A percentile compares a stretch with the other conserved stretches of the same genome.
Evolutionary conservation across 2,329 filamentous ascomycete species (phyloP).

Genomic region (Drechslera avenae): DNA sequence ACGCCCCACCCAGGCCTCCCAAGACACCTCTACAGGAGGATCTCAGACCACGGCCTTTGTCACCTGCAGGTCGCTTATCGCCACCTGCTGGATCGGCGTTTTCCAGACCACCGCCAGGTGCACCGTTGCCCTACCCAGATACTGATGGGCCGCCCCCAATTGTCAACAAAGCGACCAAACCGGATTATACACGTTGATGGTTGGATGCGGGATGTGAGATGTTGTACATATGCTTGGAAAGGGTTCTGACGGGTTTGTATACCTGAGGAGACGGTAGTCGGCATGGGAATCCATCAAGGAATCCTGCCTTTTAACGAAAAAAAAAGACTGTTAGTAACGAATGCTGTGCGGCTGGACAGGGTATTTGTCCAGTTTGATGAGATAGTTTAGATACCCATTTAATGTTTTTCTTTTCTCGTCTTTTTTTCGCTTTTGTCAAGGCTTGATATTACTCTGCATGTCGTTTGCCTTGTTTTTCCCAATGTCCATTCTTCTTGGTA

Average conservation of each 20-base stretch:
- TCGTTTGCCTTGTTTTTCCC: too few species aligned
- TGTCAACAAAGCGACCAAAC: conserved; percentile 86
- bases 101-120: conserved; percentile 40
- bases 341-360: too few species aligned
- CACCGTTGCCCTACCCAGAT: conserved; percentile 75
- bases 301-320: too few species aligned
- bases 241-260: too few species aligned
- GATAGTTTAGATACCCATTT: conserved; percentile 25
- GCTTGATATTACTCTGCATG: too few species aligned
- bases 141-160: conserved; percentile 80
- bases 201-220: neutral
- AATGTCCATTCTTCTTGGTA: too few species aligned
- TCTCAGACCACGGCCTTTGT: conserved; percentile 17
- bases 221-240: too few species aligned
- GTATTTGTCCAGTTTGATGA: neutral
- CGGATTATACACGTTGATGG: conserved; percentile 59
- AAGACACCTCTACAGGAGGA: conserved; percentile 48
- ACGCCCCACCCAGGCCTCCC: conserved; percentile 47
- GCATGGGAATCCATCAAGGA: too few species aligned
- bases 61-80: conserved; percentile 28
- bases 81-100: conserved; percentile 35
- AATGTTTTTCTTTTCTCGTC: conserved; percentile 10
- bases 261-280: too few species aligned
- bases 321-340: too few species aligned
- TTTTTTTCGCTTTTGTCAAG: neutral